phyloP scores from a whole-genome alignment of 1,139 yeast species.

The Taphrina confusa region DNA sequence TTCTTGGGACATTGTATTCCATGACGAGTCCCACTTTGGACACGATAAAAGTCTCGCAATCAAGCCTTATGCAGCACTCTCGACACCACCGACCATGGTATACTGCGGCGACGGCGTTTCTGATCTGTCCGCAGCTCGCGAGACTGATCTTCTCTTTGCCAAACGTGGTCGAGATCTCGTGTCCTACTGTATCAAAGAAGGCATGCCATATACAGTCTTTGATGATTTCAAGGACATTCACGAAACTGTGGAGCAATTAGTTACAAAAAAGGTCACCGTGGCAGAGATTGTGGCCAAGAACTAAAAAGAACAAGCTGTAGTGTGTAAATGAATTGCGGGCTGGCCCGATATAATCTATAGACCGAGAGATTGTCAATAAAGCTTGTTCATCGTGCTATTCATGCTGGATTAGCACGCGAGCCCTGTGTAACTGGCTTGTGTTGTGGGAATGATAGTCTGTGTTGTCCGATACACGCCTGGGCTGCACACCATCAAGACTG shows the following conservation, averaged over 20 bases:
- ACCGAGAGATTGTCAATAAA: no score
- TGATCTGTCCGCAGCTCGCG: conserved; percentile 91
- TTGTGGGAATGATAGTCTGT: no score
- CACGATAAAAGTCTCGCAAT: conserved; percentile 90
- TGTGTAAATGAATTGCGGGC: no score
- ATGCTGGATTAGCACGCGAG: no score
- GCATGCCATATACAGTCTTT: conserved; percentile 83
- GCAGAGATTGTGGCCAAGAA: conserved; percentile 49
- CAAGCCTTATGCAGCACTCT: conserved; percentile 56
- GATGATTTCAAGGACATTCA: conserved; percentile 73
- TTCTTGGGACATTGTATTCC: conserved; percentile 80
- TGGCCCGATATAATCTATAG: no score
- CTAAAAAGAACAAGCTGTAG: no score
- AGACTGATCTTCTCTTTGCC: conserved; percentile 89
- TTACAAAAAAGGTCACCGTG: conserved; percentile 51
- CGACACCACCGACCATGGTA: conserved; percentile 55
- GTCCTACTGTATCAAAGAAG: conserved; percentile 74
- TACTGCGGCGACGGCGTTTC: conserved; percentile 98
- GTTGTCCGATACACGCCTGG: no score
- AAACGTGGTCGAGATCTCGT: conserved; percentile 89
- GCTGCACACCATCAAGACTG: no score
- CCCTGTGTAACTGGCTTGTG: no score
- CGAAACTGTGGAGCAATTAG: conserved; percentile 49
- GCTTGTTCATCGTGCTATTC: no score
- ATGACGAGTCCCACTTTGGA: conserved; percentile 85